These are phyloP conservation scores for Fusarium sp. DNA, from an alignment of 2,329 filamentous ascomycete species.

Conservation along the genomic window DNA sequence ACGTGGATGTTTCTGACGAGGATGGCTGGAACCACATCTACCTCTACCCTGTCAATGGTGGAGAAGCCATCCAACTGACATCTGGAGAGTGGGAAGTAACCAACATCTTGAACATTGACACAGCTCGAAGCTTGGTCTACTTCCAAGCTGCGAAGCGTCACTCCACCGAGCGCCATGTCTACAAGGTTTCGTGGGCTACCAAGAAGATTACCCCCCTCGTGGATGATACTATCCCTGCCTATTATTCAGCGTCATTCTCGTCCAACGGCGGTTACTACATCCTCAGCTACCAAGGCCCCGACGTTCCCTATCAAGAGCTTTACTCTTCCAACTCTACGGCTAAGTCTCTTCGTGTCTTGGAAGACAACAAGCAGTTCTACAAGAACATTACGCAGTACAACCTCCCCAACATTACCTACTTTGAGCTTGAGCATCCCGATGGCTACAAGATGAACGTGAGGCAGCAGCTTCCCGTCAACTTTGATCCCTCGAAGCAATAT, in stretches of 20 bases:
- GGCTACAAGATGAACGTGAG: slow-evolving; percentile 73
- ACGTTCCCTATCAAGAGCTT: slow-evolving; percentile 77
- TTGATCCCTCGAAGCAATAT: slow-evolving; percentile 72
- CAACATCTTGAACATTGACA: slow-evolving; percentile 70
- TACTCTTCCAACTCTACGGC: slow-evolving; percentile 67
- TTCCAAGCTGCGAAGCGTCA: slow-evolving; percentile 74
- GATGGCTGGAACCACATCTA: slow-evolving; percentile 79
- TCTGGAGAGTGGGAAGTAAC: slow-evolving; percentile 75
- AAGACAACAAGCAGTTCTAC: slow-evolving; percentile 69
- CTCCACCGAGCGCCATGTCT: slow-evolving; percentile 75
- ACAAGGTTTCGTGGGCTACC: slow-evolving; percentile 71
- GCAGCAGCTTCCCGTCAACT: slow-evolving; percentile 74
- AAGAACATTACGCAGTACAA: slow-evolving; percentile 69
- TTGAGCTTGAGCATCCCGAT: slow-evolving; percentile 71
- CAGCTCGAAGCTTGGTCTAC: slow-evolving; percentile 67
- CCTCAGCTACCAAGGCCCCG: slow-evolving; percentile 72
- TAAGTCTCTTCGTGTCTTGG: slow-evolving; percentile 68
- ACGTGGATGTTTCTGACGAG: slow-evolving; percentile 75
- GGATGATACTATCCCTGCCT: slow-evolving; percentile 68
- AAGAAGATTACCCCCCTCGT: slow-evolving; percentile 69
- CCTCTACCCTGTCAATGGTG: slow-evolving; percentile 69
- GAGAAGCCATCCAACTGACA: slow-evolving; percentile 69
- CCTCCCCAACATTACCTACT: slow-evolving; percentile 73
- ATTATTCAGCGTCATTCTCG: slow-evolving; percentile 75
- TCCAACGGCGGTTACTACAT: slow-evolving; percentile 73